These are phyloP conservation scores for Pleodorina starrii DNA, from an alignment of 139 green algal genomes.

Conservation along the genomic window DNA sequence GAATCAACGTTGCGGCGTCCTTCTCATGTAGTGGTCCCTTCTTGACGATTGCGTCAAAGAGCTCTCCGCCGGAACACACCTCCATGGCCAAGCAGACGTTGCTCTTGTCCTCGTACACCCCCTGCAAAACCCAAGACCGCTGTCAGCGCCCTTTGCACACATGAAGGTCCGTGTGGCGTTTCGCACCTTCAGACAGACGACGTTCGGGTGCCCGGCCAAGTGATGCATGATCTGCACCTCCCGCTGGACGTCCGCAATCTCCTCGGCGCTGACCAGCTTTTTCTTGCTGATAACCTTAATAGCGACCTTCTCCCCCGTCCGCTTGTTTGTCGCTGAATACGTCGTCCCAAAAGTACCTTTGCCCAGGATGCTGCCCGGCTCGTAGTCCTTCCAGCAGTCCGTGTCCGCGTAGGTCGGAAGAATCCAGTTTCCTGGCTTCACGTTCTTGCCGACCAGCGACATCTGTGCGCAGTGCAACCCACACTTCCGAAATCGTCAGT, in stretches of 20 bases:
- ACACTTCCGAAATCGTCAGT: no score
- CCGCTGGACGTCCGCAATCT: slow-evolving; percentile 95
- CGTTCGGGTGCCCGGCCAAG: slow-evolving; percentile 69
- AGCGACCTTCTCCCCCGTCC: slow-evolving; percentile 58
- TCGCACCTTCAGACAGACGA: slow-evolving; percentile 64
- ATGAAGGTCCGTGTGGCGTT: no score
- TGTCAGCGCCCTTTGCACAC: neutral
- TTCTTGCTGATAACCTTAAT: slow-evolving; percentile 90
- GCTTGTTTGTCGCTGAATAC: slow-evolving; percentile 68
- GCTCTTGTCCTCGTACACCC: slow-evolving; percentile 89
- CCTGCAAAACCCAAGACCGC: neutral
- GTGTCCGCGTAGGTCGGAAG: slow-evolving; percentile 67
- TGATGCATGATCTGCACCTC: slow-evolving; percentile 92
- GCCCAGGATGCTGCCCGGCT: slow-evolving; percentile 71
- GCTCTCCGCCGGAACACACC: slow-evolving; percentile 93
- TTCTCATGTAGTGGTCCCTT: slow-evolving; percentile 92
- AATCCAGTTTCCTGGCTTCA: slow-evolving; percentile 61
- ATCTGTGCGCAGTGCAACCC: neutral
- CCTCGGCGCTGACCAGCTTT: slow-evolving; percentile 90
- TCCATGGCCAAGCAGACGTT: slow-evolving; percentile 95
- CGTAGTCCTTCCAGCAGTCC: slow-evolving; percentile 73
- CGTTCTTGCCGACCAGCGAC: neutral
- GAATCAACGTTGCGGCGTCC: slow-evolving; percentile 71
- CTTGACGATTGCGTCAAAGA: slow-evolving; percentile 97
- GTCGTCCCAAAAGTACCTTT: slow-evolving; percentile 85